These are phyloP conservation scores for Crithidia fasciculata DNA, from an alignment of 208 protist species.

Conservation along the genomic window DNA sequence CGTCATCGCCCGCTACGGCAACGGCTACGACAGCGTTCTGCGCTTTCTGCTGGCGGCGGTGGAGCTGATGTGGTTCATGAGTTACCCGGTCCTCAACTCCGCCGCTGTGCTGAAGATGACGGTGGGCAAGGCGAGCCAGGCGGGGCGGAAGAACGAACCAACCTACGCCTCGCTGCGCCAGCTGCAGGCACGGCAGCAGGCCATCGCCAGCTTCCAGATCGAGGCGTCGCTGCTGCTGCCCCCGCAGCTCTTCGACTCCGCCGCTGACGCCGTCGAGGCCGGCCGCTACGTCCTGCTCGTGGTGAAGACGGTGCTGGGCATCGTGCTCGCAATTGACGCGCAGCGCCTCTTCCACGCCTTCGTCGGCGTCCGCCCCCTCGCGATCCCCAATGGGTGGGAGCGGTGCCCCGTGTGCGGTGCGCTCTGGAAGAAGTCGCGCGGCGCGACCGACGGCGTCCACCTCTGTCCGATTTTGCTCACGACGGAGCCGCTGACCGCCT, in stretches of 20 bases:
- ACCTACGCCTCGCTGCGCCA: slow-evolving; percentile 32
- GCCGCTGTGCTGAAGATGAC: slow-evolving; percentile 16
- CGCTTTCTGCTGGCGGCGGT: slow-evolving; percentile 42
- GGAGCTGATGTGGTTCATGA: slow-evolving; percentile 62
- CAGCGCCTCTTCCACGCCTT: slow-evolving; percentile 72
- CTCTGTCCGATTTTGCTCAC: slow-evolving; percentile 32
- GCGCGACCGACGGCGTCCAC: slow-evolving; percentile 19
- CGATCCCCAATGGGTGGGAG: slow-evolving; percentile 61
- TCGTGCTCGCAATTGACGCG: slow-evolving; percentile 48
- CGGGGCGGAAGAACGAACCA: slow-evolving; percentile 12
- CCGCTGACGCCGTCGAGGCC: slow-evolving; percentile 18
- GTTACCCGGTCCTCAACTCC: slow-evolving; percentile 32
- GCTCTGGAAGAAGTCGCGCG: slow-evolving; percentile 44
- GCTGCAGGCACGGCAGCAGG: slow-evolving; percentile 26
- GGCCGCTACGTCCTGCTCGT: slow-evolving; percentile 31
- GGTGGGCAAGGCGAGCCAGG: not conserved
- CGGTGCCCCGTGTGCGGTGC: slow-evolving; percentile 66
- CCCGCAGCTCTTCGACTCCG: slow-evolving; percentile 30
- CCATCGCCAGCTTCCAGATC: slow-evolving; percentile 38
- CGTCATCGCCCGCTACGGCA: slow-evolving; percentile 46
- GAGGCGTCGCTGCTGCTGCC: slow-evolving; percentile 35
- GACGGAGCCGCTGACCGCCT: slow-evolving; percentile 6
- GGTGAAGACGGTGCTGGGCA: slow-evolving; percentile 44
- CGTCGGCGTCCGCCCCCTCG: slow-evolving; percentile 63
- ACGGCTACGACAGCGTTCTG: slow-evolving; percentile 60